Evolutionary conservation across 2,329 filamentous ascomycete species (phyloP).

Genomic region (Diaporthe nobilis): DNA sequence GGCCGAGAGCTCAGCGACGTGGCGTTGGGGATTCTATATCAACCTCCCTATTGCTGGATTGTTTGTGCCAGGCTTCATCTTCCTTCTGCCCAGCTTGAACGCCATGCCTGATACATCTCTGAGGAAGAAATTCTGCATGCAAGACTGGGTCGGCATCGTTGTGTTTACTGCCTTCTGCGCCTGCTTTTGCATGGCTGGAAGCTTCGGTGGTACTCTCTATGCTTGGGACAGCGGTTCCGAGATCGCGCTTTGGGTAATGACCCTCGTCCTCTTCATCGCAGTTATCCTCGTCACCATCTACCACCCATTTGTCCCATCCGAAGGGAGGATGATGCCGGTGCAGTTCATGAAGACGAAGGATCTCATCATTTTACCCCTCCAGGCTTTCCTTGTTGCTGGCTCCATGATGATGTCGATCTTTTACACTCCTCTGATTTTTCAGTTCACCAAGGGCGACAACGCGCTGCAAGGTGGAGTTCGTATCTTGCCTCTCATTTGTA

Average conservation of each 20-base stretch:
- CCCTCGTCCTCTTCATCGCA: slow-evolving; percentile 55
- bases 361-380: slow-evolving; percentile 43
- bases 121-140: slow-evolving; percentile 47
- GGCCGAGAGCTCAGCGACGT: slow-evolving; percentile 53
- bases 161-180: slow-evolving; percentile 58
- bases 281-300: slow-evolving; percentile 59
- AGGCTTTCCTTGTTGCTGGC: slow-evolving; percentile 43
- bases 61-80: slow-evolving; percentile 48
- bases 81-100: slow-evolving; percentile 47
- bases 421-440: slow-evolving; percentile 65
- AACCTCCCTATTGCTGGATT: slow-evolving; percentile 63
- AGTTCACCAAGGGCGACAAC: slow-evolving; percentile 59
- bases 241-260: slow-evolving; percentile 61
- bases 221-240: slow-evolving; percentile 59
- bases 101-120: slow-evolving; percentile 42
- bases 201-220: slow-evolving; percentile 63
- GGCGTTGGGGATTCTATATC: slow-evolving; percentile 66
- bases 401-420: slow-evolving; percentile 51
- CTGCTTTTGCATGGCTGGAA: slow-evolving; percentile 61
- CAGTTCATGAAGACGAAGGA: slow-evolving; percentile 52
- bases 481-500: slow-evolving; percentile 56
- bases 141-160: slow-evolving; percentile 60
- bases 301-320: slow-evolving; percentile 54
- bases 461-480: slow-evolving; percentile 54
- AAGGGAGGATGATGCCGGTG: slow-evolving; percentile 55